Conservation (phyloP, 169 alveolate species). For the Eimeria praecox region DNA sequence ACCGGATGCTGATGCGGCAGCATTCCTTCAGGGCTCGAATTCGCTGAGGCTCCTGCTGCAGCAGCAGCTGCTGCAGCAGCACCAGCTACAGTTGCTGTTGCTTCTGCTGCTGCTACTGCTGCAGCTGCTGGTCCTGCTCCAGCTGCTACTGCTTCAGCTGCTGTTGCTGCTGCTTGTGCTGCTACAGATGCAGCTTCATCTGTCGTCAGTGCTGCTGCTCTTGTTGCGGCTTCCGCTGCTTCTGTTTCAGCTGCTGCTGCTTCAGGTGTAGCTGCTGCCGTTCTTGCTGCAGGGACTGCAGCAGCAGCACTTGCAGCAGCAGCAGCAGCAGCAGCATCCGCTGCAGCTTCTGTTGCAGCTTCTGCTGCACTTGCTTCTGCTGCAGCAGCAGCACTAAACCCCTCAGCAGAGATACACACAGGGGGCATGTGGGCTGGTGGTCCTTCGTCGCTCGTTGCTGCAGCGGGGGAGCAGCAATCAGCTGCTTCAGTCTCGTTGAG, state of each 20-base stretch:
- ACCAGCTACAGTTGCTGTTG: not conserved
- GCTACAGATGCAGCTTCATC: not conserved
- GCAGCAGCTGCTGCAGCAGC: slow-evolving; percentile 6
- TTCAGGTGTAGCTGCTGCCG: not conserved
- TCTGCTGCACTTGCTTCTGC: not conserved
- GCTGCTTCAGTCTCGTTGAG: not conserved
- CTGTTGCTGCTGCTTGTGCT: no score
- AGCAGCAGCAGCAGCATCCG: not conserved
- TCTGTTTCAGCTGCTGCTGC: not conserved
- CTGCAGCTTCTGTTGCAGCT: not conserved
- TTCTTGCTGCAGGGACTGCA: not conserved
- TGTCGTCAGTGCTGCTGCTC: not conserved
- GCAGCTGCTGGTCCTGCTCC: not conserved
- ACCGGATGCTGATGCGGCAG: not conserved
- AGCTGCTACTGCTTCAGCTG: not conserved
- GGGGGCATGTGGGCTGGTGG: not conserved
- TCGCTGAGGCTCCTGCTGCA: not conserved
- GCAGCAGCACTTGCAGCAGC: not conserved
- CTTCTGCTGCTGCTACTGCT: not conserved
- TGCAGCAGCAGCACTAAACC: not conserved
- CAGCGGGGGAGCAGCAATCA: slow-evolving; percentile 11
- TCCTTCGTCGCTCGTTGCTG: not conserved
- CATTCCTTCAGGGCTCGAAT: no score
- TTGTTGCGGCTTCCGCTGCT: not conserved
- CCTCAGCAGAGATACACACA: not conserved